Evolutionary conservation across 192 early-diverging fungal species (phyloP).

Genomic region (Tieghemiomyces parasiticus): DNA sequence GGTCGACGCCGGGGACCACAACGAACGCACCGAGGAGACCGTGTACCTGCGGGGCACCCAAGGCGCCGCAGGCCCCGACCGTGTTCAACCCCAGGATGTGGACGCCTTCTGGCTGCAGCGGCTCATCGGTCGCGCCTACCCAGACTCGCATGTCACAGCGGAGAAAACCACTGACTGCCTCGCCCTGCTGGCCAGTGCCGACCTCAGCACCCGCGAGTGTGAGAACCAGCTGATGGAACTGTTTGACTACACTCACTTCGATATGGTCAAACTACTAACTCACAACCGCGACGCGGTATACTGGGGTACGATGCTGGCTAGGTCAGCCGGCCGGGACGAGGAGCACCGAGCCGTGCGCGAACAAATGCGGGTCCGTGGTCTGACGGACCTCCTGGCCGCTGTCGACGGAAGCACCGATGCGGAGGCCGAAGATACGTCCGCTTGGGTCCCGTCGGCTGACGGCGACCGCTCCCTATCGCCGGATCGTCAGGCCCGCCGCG

Average conservation of each 20-base stretch:
- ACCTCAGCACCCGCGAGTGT: conserved; percentile 55
- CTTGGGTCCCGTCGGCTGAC: conserved; percentile 44
- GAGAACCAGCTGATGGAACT: conserved; percentile 95
- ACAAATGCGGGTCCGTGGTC: conserved; percentile 54
- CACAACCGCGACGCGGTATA: conserved; percentile 77
- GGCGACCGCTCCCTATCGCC: too few relatives aligned
- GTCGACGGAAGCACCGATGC: conserved; percentile 42
- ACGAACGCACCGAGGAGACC: conserved; percentile 5
- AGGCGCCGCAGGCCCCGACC: conserved; percentile 7
- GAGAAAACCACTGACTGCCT: conserved; percentile 69
- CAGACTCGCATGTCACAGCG: conserved; percentile 75
- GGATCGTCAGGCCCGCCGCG: neutral
- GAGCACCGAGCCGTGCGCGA: conserved; percentile 36
- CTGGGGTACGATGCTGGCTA: conserved; percentile 80
- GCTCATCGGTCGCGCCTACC: conserved; percentile 60
- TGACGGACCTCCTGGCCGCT: conserved; percentile 53
- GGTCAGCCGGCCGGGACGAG: conserved; percentile 42
- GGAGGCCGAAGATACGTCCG: conserved; percentile 33
- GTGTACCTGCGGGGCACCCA: neutral
- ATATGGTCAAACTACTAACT: conserved; percentile 78
- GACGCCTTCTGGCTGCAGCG: conserved; percentile 98
- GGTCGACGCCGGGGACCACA: neutral
- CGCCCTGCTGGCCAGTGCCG: conserved; percentile 49
- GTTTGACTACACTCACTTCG: conserved; percentile 95
- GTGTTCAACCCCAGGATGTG: conserved; percentile 52